A percentile compares a stretch with the other conserved stretches of the same genome.
Evolutionary conservation across 495 filamentous ascomycete species (phyloP).

Genomic region (Cercophora newfieldiana): DNA sequence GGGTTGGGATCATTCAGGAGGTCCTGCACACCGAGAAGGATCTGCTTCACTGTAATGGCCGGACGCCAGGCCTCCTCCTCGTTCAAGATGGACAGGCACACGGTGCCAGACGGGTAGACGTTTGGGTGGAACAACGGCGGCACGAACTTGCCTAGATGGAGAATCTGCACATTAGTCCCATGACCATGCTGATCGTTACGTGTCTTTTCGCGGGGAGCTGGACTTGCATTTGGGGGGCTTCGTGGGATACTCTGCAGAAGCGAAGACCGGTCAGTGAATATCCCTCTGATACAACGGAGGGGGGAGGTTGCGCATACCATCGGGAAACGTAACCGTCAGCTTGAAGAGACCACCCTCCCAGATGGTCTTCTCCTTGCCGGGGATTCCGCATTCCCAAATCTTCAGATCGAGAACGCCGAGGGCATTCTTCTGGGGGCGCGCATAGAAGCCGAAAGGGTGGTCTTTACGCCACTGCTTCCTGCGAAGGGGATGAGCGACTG

Average conservation of each 20-base stretch:
- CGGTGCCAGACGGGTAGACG: slow-evolving; percentile 96
- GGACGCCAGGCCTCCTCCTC: slow-evolving; percentile 99
- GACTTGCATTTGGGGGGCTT: slow-evolving; percentile 95
- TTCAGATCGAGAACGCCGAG: slow-evolving; percentile 88
- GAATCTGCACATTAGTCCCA: slow-evolving; percentile 27
- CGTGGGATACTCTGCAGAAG: slow-evolving; percentile 83
- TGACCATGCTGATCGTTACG: slow-evolving; percentile 16
- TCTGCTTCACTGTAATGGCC: slow-evolving; percentile 96
- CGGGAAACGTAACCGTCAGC: slow-evolving; percentile 86
- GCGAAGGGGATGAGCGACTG: slow-evolving; percentile 2
- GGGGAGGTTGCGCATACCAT: slow-evolving; percentile 64
- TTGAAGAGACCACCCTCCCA: slow-evolving; percentile 98
- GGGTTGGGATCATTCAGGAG: slow-evolving; percentile 96
- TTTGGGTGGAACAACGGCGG: slow-evolving; percentile 98
- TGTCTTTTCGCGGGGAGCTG: slow-evolving; percentile 2
- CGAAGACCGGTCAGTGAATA: slow-evolving; percentile 21
- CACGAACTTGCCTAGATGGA: slow-evolving; percentile 81
- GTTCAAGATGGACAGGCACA: slow-evolving; percentile 96
- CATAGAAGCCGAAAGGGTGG: slow-evolving; percentile 97
- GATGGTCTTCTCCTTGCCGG: slow-evolving; percentile 90
- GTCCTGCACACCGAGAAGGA: slow-evolving; percentile 93
- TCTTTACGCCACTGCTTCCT: slow-evolving; percentile 97
- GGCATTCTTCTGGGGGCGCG: slow-evolving; percentile 76
- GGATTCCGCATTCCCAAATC: slow-evolving; percentile 93
- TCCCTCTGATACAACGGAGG: neutral